A percentile compares a stretch with the other conserved stretches of the same genome.
phyloP scores from a whole-genome alignment of 495 filamentous ascomycete genomes.

The Neurospora sp. region DNA sequence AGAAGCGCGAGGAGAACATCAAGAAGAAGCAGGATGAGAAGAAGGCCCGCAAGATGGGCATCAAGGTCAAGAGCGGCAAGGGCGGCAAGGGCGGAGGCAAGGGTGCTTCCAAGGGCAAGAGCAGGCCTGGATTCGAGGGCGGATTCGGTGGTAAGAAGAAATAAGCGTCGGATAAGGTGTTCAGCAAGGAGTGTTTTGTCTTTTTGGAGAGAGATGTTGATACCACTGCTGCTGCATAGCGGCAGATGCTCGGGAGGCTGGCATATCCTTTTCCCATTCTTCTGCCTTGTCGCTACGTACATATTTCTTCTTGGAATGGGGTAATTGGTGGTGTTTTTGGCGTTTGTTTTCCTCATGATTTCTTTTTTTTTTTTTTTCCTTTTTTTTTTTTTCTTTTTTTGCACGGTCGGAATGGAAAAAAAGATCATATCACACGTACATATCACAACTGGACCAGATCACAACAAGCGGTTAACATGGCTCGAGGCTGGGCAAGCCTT shows the following conservation, averaged over 20 bases:
- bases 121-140: constrained; percentile 84
- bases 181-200: neutral
- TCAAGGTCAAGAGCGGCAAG: constrained; percentile 49
- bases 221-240: neutral
- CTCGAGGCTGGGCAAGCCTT: neutral
- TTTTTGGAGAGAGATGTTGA: neutral
- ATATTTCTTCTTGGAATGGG: neutral
- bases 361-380: neutral
- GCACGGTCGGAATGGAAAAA: neutral
- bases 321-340: neutral
- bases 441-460: neutral
- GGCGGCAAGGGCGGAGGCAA: constrained; percentile 41
- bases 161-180: neutral
- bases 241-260: neutral
- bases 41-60: constrained; percentile 36
- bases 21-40: constrained; percentile 73
- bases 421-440: neutral
- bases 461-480: neutral
- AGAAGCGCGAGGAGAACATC: constrained; percentile 83
- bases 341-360: neutral
- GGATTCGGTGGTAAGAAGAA: constrained; percentile 55
- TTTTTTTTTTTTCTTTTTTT: neutral
- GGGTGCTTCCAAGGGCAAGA: constrained; percentile 46
- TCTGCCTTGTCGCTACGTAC: neutral
- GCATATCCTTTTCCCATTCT: neutral